phyloP scores from a whole-genome alignment of 1,139 yeast genomes.

The Yamadazyma diddensiae region DNA sequence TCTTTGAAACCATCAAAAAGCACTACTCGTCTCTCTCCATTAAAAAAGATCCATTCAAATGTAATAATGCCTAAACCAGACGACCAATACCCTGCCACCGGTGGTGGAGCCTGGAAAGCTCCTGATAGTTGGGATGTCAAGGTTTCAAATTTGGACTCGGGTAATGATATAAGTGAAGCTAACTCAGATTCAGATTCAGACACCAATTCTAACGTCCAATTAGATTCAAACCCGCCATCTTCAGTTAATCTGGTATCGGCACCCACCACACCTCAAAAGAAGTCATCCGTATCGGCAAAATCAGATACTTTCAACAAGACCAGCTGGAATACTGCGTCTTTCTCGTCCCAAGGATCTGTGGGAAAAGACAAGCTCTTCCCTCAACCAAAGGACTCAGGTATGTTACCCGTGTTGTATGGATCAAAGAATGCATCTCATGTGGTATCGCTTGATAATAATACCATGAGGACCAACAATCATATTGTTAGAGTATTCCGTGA shows the following conservation, averaged over 20 bases:
- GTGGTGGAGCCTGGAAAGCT: constrained; percentile 49
- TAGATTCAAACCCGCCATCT: background rate
- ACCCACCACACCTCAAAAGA: background rate
- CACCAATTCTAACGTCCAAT: constrained; percentile 3
- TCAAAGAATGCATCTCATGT: constrained; percentile 26
- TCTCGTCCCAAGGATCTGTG: constrained; percentile 2
- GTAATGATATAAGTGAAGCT: constrained; percentile 9
- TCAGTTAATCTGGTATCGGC: background rate
- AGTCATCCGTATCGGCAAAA: background rate
- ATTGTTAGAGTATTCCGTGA: constrained; percentile 71
- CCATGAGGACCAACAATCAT: constrained; percentile 37
- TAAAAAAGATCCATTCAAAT: constrained; percentile 10
- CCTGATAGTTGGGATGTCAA: constrained; percentile 84
- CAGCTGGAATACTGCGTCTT: constrained; percentile 1
- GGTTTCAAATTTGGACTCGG: constrained; percentile 20
- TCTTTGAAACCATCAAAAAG: constrained; percentile 4
- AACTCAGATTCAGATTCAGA: constrained; percentile 20
- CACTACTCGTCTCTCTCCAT: constrained; percentile 6
- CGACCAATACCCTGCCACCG: background rate
- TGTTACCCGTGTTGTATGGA: constrained; percentile 39
- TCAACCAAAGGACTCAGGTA: background rate
- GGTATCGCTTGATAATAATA: constrained; percentile 18
- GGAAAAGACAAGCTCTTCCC: background rate
- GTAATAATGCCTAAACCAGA: constrained; percentile 5
- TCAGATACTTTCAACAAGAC: background rate